These are phyloP conservation scores for Syzygium malaccense DNA, from an alignment of 441 rosid species.

Conservation along the genomic window DNA sequence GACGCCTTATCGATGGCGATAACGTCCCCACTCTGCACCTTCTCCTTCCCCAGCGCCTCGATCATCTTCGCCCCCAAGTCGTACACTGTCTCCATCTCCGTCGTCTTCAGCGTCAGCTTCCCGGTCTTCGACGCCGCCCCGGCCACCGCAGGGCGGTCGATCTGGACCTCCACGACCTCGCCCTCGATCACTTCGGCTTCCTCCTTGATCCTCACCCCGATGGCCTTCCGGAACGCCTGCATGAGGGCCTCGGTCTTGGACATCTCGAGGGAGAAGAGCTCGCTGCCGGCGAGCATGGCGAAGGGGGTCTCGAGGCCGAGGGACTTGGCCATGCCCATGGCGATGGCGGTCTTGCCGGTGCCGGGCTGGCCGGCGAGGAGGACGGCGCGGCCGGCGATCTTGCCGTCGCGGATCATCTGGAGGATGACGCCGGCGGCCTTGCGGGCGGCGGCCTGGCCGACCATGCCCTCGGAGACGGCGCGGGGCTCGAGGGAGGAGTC, in stretches of 20 bases:
- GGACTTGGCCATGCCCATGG: constrained; percentile 98
- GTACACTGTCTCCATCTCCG: constrained; percentile 90
- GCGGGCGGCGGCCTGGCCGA: constrained; percentile 72
- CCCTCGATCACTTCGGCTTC: constrained; percentile 87
- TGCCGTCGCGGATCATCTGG: constrained; percentile 83
- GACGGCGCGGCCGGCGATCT: constrained; percentile 88
- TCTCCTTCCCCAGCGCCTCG: constrained; percentile 77
- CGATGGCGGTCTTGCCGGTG: constrained; percentile 89
- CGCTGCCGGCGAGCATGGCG: constrained; percentile 82
- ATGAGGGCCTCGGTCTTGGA: constrained; percentile 86
- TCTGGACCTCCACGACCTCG: constrained; percentile 83
- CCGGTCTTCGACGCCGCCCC: constrained; percentile 86
- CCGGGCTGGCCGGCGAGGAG: constrained; percentile 94
- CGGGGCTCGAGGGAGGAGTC: constrained; percentile 83
- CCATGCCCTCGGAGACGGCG: constrained; percentile 69
- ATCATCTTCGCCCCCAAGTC: constrained; percentile 94
- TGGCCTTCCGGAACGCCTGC: constrained; percentile 74
- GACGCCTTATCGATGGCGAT: constrained; percentile 83
- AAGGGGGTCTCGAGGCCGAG: constrained; percentile 94
- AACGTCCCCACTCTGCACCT: constrained; percentile 94
- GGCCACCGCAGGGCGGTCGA: constrained; percentile 74
- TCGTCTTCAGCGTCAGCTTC: constrained; percentile 82
- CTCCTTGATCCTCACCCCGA: constrained; percentile 87
- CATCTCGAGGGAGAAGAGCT: constrained; percentile 87
- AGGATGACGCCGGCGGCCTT: constrained; percentile 92